A percentile compares a stretch with the other conserved stretches of the same genome.
Evolutionary conservation across 2,329 filamentous ascomycete species (phyloP).

Genomic region (Penicillium sp.): DNA sequence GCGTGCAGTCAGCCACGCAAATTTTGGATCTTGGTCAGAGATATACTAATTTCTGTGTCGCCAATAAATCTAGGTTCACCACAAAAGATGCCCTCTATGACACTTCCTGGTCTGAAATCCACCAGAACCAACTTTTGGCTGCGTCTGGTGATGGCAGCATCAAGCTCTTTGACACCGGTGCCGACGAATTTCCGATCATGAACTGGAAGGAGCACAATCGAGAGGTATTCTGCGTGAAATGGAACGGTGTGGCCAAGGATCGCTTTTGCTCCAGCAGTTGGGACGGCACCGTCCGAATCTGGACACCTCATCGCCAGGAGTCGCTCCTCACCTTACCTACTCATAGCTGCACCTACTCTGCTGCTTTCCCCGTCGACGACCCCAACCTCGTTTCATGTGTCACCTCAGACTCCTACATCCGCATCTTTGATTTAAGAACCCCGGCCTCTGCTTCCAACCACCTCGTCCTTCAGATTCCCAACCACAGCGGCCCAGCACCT

Average conservation of each 20-base stretch:
- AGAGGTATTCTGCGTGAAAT: conserved; percentile 89
- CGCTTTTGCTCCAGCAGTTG: conserved; percentile 89
- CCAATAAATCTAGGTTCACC: conserved; percentile 70
- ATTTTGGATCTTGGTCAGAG: background rate
- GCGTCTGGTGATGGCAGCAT: conserved; percentile 92
- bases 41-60: background rate
- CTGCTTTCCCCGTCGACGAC: conserved; percentile 76
- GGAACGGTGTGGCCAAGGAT: conserved; percentile 90
- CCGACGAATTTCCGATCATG: conserved; percentile 83
- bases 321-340: conserved; percentile 86
- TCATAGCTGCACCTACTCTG: conserved; percentile 90
- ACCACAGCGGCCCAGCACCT: conserved; percentile 68
- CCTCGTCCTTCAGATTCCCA: conserved; percentile 78
- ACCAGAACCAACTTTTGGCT: conserved; percentile 90
- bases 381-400: conserved; percentile 85
- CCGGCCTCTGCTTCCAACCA: conserved; percentile 87
- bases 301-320: conserved; percentile 76
- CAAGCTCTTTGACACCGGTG: conserved; percentile 86
- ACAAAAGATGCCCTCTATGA: conserved; percentile 98
- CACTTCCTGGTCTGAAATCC: conserved; percentile 90
- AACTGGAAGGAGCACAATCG: conserved; percentile 92
- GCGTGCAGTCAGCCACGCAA: background rate
- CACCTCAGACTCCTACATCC: conserved; percentile 83
- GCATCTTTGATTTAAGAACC: conserved; percentile 88
- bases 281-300: conserved; percentile 96